Evolutionary conservation across 2,329 filamentous ascomycete genomes (phyloP).

Genomic region (Huntiella bhutanensis): DNA sequence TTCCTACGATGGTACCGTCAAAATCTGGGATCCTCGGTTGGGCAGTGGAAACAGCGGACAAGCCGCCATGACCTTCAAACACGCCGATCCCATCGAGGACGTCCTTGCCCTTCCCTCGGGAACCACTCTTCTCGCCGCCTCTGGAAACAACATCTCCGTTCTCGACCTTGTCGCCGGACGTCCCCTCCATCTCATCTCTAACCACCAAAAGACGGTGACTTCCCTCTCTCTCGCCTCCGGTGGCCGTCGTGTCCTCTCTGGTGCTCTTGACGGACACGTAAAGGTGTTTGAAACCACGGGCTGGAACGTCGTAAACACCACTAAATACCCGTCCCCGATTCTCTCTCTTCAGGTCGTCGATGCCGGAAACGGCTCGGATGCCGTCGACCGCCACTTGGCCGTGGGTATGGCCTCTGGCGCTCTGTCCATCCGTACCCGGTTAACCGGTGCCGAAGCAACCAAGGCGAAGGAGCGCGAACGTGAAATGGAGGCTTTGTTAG

Average conservation of each 20-base stretch:
- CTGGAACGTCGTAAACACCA: conserved; percentile 91
- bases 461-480: conserved; percentile 59
- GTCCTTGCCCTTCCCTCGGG: conserved; percentile 77
- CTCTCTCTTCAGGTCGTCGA: conserved; percentile 61
- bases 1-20: conserved; percentile 85
- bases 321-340: conserved; percentile 84
- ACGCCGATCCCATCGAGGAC: conserved; percentile 70
- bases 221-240: conserved; percentile 65
- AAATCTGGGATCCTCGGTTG: conserved; percentile 77
- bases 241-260: conserved; percentile 64
- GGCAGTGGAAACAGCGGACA: conserved; percentile 28
- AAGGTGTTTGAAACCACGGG: conserved; percentile 88
- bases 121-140: conserved; percentile 67
- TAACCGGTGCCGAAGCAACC: conserved; percentile 63
- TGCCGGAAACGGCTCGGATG: conserved; percentile 19
- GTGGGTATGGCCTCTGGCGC: conserved; percentile 90
- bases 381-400: conserved; percentile 77
- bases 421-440: conserved; percentile 75
- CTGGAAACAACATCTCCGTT: conserved; percentile 74
- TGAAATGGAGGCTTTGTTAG: conserved; percentile 67
- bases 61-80: conserved; percentile 83
- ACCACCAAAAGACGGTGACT: conserved; percentile 96
- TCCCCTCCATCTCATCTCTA: conserved; percentile 69
- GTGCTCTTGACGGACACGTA: conserved; percentile 83
- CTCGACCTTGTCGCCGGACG: conserved; percentile 83